phyloP scores from a whole-genome alignment of 2,329 filamentous ascomycete species.

The Epichloe festucae region DNA sequence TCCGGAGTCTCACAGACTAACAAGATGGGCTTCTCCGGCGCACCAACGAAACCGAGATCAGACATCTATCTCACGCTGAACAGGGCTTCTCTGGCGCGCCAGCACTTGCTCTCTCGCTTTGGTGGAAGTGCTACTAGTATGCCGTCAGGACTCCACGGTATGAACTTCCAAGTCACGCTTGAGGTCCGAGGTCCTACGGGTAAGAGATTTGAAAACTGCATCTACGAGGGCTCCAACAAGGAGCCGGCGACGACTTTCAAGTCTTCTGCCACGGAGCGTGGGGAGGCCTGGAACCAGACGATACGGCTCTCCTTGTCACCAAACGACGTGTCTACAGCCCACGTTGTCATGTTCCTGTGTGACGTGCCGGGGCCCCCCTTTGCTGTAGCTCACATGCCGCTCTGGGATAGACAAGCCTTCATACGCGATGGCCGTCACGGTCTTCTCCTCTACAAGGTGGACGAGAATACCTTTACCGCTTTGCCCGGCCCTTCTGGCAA shows the following conservation, averaged over 20 bases:
- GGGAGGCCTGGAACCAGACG: slow-evolving; percentile 78
- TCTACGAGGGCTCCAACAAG: slow-evolving; percentile 74
- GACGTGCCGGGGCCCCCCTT: slow-evolving; percentile 77
- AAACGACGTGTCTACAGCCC: slow-evolving; percentile 66
- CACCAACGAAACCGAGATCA: slow-evolving; percentile 74
- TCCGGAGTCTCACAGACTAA: slow-evolving; percentile 68
- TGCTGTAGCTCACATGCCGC: slow-evolving; percentile 79
- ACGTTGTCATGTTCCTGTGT: slow-evolving; percentile 80
- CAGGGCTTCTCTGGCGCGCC: slow-evolving; percentile 64
- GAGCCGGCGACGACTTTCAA: slow-evolving; percentile 74
- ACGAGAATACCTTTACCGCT: slow-evolving; percentile 69
- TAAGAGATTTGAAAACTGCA: slow-evolving; percentile 75
- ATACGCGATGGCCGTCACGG: slow-evolving; percentile 73
- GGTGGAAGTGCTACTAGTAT: slow-evolving; percentile 64
- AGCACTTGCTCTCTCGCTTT: slow-evolving; percentile 54
- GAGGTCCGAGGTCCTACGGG: slow-evolving; percentile 73
- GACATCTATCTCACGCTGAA: slow-evolving; percentile 89
- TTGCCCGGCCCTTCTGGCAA: slow-evolving; percentile 51
- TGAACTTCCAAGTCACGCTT: slow-evolving; percentile 74
- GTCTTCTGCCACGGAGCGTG: slow-evolving; percentile 66
- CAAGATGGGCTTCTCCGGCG: slow-evolving; percentile 88
- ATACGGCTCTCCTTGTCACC: slow-evolving; percentile 68
- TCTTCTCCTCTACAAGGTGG: slow-evolving; percentile 76
- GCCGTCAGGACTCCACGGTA: slow-evolving; percentile 46
- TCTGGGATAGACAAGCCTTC: slow-evolving; percentile 89